Conservation (phyloP, 495 filamentous ascomycete species). For the Xylaria longipes region DNA sequence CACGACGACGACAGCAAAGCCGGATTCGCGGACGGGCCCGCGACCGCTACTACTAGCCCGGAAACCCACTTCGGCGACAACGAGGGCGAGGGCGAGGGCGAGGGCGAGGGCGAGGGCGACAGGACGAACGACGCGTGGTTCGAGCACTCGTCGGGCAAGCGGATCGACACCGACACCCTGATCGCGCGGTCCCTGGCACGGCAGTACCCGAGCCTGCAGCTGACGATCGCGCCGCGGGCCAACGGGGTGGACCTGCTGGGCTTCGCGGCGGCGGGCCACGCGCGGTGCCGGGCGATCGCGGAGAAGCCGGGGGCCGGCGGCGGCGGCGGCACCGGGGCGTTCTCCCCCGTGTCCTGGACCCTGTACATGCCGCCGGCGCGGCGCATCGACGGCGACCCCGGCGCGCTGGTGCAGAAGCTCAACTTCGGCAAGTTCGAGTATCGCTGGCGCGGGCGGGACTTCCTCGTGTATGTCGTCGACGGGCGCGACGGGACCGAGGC, state of each 20-base stretch:
- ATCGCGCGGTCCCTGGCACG: constrained; percentile 55
- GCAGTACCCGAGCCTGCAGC: constrained; percentile 58
- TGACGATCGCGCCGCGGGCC: constrained; percentile 50
- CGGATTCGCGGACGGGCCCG: neutral
- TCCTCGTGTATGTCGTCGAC: constrained; percentile 60
- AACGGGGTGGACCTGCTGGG: neutral
- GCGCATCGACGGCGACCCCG: constrained; percentile 56
- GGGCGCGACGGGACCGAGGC: constrained; percentile 51
- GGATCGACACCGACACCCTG: constrained; percentile 59
- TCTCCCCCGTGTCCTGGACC: constrained; percentile 48
- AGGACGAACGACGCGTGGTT: constrained; percentile 42
- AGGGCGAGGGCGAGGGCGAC: constrained; percentile 29
- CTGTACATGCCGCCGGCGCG: constrained; percentile 56
- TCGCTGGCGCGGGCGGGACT: constrained; percentile 54
- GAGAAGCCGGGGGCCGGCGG: constrained; percentile 33
- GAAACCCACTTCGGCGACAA: constrained; percentile 3
- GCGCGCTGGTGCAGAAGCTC: constrained; percentile 48
- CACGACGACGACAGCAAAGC: neutral
- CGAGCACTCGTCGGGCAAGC: constrained; percentile 52
- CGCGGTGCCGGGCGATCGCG: constrained; percentile 44
- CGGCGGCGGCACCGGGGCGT: neutral
- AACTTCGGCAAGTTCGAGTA: constrained; percentile 63
- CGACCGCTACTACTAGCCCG: neutral
- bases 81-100: neutral
- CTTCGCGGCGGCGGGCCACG: constrained; percentile 35